Evolutionary conservation across 2,329 filamentous ascomycete genomes (phyloP).

Genomic region (Dryadomyces quercivorus): DNA sequence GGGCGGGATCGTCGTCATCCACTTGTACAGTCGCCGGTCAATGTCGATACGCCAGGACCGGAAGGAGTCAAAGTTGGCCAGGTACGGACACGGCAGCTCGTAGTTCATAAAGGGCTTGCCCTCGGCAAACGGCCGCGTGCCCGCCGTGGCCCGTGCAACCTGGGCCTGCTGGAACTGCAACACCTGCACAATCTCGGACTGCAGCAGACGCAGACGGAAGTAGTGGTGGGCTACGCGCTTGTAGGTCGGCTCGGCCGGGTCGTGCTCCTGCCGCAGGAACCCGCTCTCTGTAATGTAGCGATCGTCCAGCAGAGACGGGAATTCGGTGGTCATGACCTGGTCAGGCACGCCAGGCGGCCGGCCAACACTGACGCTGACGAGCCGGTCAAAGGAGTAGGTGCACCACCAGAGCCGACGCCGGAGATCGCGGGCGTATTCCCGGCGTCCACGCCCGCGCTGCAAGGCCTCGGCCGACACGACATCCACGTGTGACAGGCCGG

Average conservation of each 20-base stretch:
- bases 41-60: conserved; percentile 81
- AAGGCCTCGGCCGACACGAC: conserved; percentile 24
- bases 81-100: conserved; percentile 70
- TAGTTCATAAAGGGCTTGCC: conserved; percentile 63
- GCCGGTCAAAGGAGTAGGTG: conserved; percentile 86
- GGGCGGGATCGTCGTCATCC: conserved; percentile 73
- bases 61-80: conserved; percentile 75
- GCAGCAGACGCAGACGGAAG: conserved; percentile 73
- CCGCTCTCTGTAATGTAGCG: conserved; percentile 73
- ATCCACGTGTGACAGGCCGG: conserved; percentile 40
- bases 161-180: conserved; percentile 86
- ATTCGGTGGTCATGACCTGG: conserved; percentile 89
- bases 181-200: conserved; percentile 92
- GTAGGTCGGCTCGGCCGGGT: conserved; percentile 59
- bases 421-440: conserved; percentile 78
- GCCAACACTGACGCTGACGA: conserved; percentile 88
- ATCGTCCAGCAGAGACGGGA: conserved; percentile 81
- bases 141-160: conserved; percentile 54
- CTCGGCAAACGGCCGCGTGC: conserved; percentile 46
- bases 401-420: conserved; percentile 91
- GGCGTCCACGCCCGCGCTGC: conserved; percentile 46
- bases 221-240: conserved; percentile 90
- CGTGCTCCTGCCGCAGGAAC: conserved; percentile 48
- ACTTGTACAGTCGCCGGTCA: conserved; percentile 68
- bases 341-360: conserved; percentile 92